Evolutionary conservation across 805 yeast genomes (phyloP).

Genomic region (Ogataea trehaloabstinens): DNA sequence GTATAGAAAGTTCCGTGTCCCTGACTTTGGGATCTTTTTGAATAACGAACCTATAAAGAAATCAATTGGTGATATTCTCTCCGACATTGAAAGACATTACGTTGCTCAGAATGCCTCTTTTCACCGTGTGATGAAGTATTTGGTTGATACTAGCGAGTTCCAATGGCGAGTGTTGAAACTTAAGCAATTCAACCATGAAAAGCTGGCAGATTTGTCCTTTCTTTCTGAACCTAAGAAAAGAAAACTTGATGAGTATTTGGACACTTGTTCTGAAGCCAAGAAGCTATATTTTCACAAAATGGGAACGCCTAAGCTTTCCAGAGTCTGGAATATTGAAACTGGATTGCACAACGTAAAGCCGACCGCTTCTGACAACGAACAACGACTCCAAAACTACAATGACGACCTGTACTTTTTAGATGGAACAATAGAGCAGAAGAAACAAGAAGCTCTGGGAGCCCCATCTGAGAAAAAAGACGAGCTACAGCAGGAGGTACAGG

Average conservation of each 20-base stretch:
- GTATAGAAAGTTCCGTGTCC: conserved; percentile 23
- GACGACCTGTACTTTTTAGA: conserved; percentile 29
- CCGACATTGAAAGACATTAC: conserved; percentile 24
- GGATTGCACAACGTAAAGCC: conserved; percentile 19
- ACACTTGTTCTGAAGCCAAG: conserved; percentile 8
- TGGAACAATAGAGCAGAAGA: conserved; percentile 18
- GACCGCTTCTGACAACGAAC: conserved; percentile 10
- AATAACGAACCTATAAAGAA: conserved; percentile 12
- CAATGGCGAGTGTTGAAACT: conserved; percentile 30
- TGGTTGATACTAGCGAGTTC: conserved; percentile 17
- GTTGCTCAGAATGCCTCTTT: conserved; percentile 11
- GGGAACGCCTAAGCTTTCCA: conserved; percentile 31
- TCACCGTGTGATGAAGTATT: conserved; percentile 13
- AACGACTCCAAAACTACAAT: conserved; percentile 23
- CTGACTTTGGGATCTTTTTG: conserved; percentile 19
- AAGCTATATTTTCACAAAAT: conserved; percentile 22
- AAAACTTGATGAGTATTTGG: conserved; percentile 22
- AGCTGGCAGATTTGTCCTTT: conserved; percentile 11
- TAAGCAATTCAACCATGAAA: conserved; percentile 27
- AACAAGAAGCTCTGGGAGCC: background rate
- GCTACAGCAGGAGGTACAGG: conserved; percentile 9
- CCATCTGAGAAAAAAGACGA: conserved; percentile 2
- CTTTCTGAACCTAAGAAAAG: conserved; percentile 21
- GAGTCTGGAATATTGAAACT: conserved; percentile 27
- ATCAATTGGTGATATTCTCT: conserved; percentile 14